These are phyloP conservation scores for Pelargonium australe DNA, from an alignment of 441 rosid species.

Conservation along the genomic window DNA sequence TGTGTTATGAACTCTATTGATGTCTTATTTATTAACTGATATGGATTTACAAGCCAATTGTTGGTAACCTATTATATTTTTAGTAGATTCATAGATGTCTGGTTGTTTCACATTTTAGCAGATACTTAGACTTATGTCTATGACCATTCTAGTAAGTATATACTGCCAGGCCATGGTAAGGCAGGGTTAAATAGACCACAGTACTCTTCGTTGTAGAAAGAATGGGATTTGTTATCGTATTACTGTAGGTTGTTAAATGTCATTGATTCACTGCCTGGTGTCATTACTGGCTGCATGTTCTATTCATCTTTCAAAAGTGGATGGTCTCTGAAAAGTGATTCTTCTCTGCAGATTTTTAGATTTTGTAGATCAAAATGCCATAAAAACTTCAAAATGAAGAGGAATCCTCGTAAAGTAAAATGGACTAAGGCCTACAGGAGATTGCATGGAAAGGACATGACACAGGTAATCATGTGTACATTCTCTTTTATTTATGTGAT, in stretches of 20 bases:
- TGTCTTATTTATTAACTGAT: no score
- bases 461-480: conserved; percentile 42
- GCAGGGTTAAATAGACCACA: background rate
- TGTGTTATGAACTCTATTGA: no score
- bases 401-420: conserved; percentile 86
- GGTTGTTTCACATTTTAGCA: no score
- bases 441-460: conserved; percentile 87
- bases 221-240: background rate
- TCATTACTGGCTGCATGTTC: no score
- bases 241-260: background rate
- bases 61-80: no score
- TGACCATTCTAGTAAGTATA: no score
- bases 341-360: conserved; percentile 53
- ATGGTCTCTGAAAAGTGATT: no score
- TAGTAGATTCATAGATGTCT: no score
- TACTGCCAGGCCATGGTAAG: no score
- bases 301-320: background rate
- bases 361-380: conserved; percentile 95
- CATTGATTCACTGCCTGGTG: background rate
- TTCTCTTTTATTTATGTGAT: no score
- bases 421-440: conserved; percentile 93
- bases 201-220: background rate
- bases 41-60: no score
- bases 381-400: conserved; percentile 96
- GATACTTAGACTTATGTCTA: no score